Conservation (phyloP, 345 rosid genomes). For the Pugionium dolabratum region DNA sequence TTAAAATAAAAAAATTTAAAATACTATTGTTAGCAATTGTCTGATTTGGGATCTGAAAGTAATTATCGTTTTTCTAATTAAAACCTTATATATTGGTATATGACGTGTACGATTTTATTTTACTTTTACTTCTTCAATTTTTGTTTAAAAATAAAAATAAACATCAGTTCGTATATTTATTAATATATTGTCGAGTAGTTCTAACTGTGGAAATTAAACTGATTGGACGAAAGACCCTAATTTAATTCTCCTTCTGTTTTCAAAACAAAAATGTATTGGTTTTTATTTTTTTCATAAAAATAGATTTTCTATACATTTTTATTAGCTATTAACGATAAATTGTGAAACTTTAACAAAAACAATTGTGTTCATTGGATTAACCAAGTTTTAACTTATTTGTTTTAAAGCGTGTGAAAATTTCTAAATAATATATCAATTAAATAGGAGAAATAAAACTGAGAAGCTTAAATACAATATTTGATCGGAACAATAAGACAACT, state of each 20-base stretch:
- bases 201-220: neutral
- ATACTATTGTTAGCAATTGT: too few species aligned
- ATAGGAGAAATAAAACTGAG: neutral
- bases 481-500: slow-evolving; percentile 34
- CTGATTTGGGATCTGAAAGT: neutral
- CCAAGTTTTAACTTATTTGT: too few species aligned
- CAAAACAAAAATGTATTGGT: too few species aligned
- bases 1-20: too few species aligned
- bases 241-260: too few species aligned
- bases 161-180: neutral
- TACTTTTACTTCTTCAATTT: neutral
- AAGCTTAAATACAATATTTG: slow-evolving; percentile 23
- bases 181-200: neutral
- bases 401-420: too few species aligned
- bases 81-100: neutral
- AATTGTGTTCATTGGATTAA: too few species aligned
- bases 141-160: neutral
- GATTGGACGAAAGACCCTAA: neutral
- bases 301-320: too few species aligned
- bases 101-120: neutral
- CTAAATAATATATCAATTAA: too few species aligned
- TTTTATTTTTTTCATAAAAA: slow-evolving; percentile 8
- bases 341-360: too few species aligned
- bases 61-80: neutral
- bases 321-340: too few species aligned